Evolutionary conservation across 768 basidiomycete species (phyloP).

Genomic region (Udeniomyces megalosporus): DNA sequence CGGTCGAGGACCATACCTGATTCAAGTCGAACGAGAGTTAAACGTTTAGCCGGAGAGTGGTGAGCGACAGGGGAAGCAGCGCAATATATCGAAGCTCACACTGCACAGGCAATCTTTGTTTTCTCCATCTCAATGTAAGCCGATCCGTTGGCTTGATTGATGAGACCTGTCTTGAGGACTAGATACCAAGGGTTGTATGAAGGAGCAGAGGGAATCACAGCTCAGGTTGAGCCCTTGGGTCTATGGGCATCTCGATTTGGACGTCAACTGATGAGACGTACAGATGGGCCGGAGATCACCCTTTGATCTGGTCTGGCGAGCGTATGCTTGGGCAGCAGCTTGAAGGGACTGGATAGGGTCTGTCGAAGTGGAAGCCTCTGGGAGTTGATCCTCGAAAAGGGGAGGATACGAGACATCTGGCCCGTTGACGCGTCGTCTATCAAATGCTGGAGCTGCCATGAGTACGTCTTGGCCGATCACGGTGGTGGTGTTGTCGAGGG

Average conservation of each 20-base stretch:
- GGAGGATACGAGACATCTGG: constrained; percentile 69
- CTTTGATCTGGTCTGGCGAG: constrained; percentile 36
- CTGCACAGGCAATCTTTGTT: constrained; percentile 88
- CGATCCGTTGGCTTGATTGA: constrained; percentile 86
- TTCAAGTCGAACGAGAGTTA: neutral
- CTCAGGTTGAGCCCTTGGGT: no score
- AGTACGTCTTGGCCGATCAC: neutral
- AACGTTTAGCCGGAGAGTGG: no score
- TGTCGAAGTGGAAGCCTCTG: constrained; percentile 24
- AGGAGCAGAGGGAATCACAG: no score
- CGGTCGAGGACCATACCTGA: constrained; percentile 47
- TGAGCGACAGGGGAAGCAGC: no score
- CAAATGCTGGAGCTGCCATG: constrained; percentile 31
- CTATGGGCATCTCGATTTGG: no score
- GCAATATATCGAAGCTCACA: constrained; percentile 41
- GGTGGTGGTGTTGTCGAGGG: neutral
- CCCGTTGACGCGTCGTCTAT: constrained; percentile 77
- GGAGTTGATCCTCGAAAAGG: constrained; percentile 34
- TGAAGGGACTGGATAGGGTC: constrained; percentile 18
- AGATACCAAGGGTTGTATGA: no score
- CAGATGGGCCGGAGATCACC: constrained; percentile 73
- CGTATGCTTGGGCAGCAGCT: constrained; percentile 28
- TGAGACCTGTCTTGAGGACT: constrained; percentile 82
- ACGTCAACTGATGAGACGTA: constrained; percentile 36
- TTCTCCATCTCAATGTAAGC: constrained; percentile 82